Base-by-base conservation (phyloP, 1,284 basidiomycete genomes). In the Psilocybe mexicana region DNA sequence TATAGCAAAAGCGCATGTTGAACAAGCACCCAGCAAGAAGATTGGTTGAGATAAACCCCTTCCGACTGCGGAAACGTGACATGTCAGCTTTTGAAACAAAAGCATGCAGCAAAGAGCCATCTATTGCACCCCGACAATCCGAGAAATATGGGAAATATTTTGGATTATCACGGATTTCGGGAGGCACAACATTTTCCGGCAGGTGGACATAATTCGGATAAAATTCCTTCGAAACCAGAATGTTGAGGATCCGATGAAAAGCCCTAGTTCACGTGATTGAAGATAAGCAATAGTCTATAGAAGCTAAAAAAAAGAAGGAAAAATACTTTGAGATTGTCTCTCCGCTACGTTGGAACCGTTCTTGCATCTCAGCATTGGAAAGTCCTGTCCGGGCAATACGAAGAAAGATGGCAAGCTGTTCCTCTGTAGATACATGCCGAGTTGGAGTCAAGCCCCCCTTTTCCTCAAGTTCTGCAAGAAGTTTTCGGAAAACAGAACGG, bases 391-490 rank as follows among this genome's bases (percentile, higher is more conserved):
- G 54, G 1, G 55, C 46, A 56, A 65, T 18, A 68, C 72, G 54
- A 66, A 66, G 55, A 57, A 66, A 66, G 7, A 66, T 64, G n/a
- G 65, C 63, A 3, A 63, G 35, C 44, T 66, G 57, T 48, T 66
- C 65, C 33, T 61, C 60, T 11, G 51, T 14, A 1, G 52, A 38
- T 12, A 63, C 55, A 55, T 59, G 46, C 8, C 46, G 25, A 2
- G 54, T 56, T 6, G 47, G 26, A 3, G 6, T 14, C 1, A 62
- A 45, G 66, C 54, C 74, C 73, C 35, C 58, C 3, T 25, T 14
- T 64, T 42, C 68, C 68, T 51, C 58, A 52, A 78, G 74, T 66
- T 72, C 71, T 60, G 72, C 63, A 65, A 61, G 23, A 47, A 70
- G 65, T 12, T 56, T 36, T 1, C 49, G 47, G 45, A 63, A 63